These are phyloP conservation scores for Plasmodium sp. DNA, from an alignment of 169 alveolate genomes.

Conservation along the genomic window DNA sequence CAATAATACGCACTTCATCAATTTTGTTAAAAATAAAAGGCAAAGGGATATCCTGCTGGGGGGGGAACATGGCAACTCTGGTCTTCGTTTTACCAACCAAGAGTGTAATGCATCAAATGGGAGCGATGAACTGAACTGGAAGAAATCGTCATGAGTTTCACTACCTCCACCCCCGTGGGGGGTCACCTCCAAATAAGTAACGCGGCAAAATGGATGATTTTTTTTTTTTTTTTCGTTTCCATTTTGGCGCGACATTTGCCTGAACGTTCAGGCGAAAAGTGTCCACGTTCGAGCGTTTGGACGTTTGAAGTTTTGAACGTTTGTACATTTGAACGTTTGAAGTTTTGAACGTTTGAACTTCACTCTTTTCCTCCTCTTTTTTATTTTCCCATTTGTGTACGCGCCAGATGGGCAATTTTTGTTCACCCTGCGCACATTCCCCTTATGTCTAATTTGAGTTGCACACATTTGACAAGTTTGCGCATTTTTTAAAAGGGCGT, in stretches of 20 bases:
- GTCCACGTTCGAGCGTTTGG: neutral
- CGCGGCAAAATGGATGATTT: neutral
- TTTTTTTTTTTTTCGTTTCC: neutral
- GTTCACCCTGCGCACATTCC: neutral
- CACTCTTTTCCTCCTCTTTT: neutral
- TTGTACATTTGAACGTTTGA: neutral
- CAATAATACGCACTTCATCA: neutral
- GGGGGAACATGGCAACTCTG: neutral
- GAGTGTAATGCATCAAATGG: neutral
- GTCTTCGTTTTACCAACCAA: neutral
- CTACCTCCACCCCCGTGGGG: neutral
- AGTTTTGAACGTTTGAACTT: neutral
- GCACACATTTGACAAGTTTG: neutral
- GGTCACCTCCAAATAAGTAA: neutral
- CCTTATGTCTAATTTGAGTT: slow-evolving; percentile 14
- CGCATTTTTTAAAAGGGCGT: neutral
- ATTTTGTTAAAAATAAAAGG: neutral
- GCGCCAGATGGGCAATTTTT: neutral
- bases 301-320: too few species aligned
- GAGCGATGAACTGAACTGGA: neutral
- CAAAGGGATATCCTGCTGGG: neutral
- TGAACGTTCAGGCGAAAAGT: neutral
- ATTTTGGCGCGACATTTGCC: neutral
- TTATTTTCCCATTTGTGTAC: neutral
- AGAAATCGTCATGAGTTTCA: neutral